Evolutionary conservation across 202 grass and related monocot genomes (phyloP), one percentile per base, ranked within the genome.

Genomic region (Panicum virgatum): DNA sequence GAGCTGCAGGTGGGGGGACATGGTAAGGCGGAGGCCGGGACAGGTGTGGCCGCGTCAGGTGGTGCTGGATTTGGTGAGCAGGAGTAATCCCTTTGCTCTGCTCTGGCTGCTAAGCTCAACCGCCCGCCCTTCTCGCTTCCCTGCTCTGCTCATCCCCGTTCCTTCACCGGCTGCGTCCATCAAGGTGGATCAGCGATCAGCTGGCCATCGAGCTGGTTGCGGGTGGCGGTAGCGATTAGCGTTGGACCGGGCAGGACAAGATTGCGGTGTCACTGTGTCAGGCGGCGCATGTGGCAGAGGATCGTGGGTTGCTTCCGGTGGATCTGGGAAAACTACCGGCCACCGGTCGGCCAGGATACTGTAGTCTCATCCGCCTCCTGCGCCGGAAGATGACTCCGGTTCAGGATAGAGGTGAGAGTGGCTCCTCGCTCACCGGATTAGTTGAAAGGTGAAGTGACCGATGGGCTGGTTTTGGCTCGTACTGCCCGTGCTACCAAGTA

Each of bases 291-390:
- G 84, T 81, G 77, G 64, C 22, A 4, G 79, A 66, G 69, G 53
- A 69, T 76, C 22, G 42, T 76, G 53, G 53, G 51, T 54, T 64
- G 64, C 70, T 64, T 83, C 6, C 20, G 64, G 36, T 56, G 7
- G 27, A 73, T 43, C 23, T 10, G 7, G n/a, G 71, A 77, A 85
- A 82, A 89, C 77, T 59, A 85, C 87, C 20, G 69, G 48, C 27
- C 39, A 89, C 77, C 87, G 23, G 2, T 72, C 87, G 22, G 2
- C 65, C 27, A n/a, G 29, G 20, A n/a, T 62, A 77, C 59, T 64
- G 18, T 6, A 2, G 37, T 38, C 38, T 37, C n/a, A n/a, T n/a
- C n/a, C n/a, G n/a, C n/a, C 3, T 37, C 3, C 36, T 37, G 36
- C 5, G 43, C 43, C 3, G 43, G 50, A 26, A 11, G 81, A 44